Evolutionary conservation across 2,329 filamentous ascomycete species (phyloP), one percentile per base, ranked within the genome.

Genomic region (Ceratocystiopsis minuta): DNA sequence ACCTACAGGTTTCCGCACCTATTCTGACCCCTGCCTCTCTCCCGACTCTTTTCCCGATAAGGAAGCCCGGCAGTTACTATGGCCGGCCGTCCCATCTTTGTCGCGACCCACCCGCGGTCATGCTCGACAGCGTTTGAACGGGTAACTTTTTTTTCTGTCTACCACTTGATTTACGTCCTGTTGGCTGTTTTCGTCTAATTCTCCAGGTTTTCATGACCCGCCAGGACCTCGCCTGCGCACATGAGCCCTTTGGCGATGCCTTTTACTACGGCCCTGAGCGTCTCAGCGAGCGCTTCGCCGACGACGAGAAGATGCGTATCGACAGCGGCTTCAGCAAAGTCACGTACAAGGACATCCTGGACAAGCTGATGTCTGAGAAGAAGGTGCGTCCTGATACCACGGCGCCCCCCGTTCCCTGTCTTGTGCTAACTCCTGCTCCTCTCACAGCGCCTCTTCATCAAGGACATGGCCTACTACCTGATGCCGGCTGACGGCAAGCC

Each of bases 91-190:
- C 80, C 83, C 34, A 83, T 96, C 59, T 96, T 96, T 59, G 78
- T 90, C 54, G 85, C 80, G 44, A 96, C 90, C 53, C 88, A 96
- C 62, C 90, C 90, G 33, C 72, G 90, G 61, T 85, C 88, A 49
- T 95, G 87, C 66, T 95, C 87, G 44, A 96, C 90, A 39, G 90
- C 90, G 28, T 98, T 96, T 64, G 90, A 98, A 67, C 72, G 88
- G 61, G 88, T 92, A 68, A 33, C 42, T n/a, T n/a, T n/a, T n/a
- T n/a, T n/a, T n/a, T n/a, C n/a, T n/a, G 14, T 28, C 36, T 41
- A 34, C n/a, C 37, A 17, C 17, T 36, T 18, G 31, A 41, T 15
- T 3, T 37, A 37, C 15, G 33, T 13, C 9, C 33, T 34, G 5
- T 12, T 16, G 7, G 6, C n/a, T 37, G 20, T 4, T 33, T 18